phyloP scores from a whole-genome alignment of 2,329 filamentous ascomycete genomes.

The Tympanopsis confertula region DNA sequence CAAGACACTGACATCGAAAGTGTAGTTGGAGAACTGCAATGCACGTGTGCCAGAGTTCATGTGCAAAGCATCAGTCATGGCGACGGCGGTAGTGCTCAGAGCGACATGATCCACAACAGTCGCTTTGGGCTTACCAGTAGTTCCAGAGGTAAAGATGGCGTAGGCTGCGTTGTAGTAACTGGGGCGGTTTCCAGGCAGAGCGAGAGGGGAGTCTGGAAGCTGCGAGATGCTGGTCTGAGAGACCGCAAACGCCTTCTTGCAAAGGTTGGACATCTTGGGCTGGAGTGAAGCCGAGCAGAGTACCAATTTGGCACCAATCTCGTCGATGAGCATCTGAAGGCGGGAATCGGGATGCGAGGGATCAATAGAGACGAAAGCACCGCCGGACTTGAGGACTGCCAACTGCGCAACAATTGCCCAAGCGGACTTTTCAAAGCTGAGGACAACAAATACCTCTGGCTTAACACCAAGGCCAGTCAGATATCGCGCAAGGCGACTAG shows the following conservation, averaged over 20 bases:
- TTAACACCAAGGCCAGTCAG: not conserved
- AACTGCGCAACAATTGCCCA: not conserved
- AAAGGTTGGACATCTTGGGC: no score
- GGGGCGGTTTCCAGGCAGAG: no score
- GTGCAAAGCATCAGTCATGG: conserved; percentile 4
- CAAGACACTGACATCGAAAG: conserved; percentile 22
- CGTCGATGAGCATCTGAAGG: not conserved
- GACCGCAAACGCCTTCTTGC: no score
- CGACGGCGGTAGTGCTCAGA: conserved; percentile 7
- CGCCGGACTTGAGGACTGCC: not conserved
- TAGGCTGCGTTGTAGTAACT: no score
- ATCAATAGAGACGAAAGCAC: not conserved
- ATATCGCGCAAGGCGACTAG: not conserved
- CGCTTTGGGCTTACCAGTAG: conserved; percentile 34
- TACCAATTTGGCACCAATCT: not conserved
- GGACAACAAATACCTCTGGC: not conserved
- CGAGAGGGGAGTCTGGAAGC: no score
- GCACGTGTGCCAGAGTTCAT: conserved; percentile 6
- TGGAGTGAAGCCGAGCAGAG: not conserved
- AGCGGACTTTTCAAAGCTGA: not conserved
- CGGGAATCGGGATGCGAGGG: not conserved
- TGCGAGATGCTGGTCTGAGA: no score
- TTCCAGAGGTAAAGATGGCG: conserved; percentile 38
- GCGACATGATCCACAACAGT: conserved; percentile 18
- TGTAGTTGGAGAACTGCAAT: conserved; percentile 14